phyloP scores from a whole-genome alignment of 805 yeast genomes.

The Jamesozyma lodderae region DNA sequence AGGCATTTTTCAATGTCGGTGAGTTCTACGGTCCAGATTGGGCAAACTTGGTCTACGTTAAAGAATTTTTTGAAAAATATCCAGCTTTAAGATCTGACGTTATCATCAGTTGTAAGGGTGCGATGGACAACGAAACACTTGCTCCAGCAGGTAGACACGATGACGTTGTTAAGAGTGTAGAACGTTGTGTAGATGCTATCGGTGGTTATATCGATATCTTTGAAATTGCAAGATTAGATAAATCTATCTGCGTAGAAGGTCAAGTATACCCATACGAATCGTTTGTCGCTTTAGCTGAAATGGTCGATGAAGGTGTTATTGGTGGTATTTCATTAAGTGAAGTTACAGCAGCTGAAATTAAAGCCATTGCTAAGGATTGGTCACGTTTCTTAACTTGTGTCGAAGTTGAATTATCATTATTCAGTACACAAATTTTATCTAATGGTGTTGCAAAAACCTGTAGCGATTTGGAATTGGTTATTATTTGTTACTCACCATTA shows the following conservation, averaged over 20 bases:
- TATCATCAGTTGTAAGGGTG: conserved; percentile 63
- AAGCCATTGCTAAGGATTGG: conserved; percentile 45
- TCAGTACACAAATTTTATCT: conserved; percentile 48
- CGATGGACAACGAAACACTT: conserved; percentile 31
- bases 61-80: conserved; percentile 46
- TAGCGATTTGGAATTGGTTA: conserved; percentile 49
- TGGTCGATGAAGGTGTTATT: conserved; percentile 53
- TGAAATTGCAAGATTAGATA: conserved; percentile 67
- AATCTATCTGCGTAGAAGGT: conserved; percentile 16
- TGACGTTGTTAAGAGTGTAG: conserved; percentile 40
- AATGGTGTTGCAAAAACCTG: conserved; percentile 59
- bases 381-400: conserved; percentile 50
- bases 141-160: conserved; percentile 45
- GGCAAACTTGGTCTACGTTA: conserved; percentile 47
- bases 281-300: conserved; percentile 46
- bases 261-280: conserved; percentile 41
- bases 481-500: conserved; percentile 77
- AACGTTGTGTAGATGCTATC: conserved; percentile 32
- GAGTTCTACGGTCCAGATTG: conserved; percentile 62
- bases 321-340: conserved; percentile 72
- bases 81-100: conserved; percentile 51
- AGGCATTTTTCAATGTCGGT: conserved; percentile 58
- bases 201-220: conserved; percentile 51
- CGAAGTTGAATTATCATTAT: conserved; percentile 72
- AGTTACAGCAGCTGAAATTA: conserved; percentile 52